Evolutionary conservation across 1,284 basidiomycete species (phyloP).

Genomic region (Gymnopus androsaceus): DNA sequence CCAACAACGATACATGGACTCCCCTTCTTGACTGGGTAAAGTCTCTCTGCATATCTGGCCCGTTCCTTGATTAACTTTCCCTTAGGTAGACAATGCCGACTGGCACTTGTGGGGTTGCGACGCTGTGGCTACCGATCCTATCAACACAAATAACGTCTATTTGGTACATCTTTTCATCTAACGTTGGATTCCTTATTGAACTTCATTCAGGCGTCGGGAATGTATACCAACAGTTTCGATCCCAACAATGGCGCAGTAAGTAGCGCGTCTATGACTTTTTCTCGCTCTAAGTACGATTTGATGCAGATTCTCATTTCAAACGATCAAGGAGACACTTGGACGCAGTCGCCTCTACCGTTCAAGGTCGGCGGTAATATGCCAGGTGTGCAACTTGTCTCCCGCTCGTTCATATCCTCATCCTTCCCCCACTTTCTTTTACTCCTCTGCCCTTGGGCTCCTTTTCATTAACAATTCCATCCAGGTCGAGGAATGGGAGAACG

Average conservation of each 20-base stretch:
- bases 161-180: slow-evolving; percentile 33
- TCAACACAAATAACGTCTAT: slow-evolving; percentile 53
- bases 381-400: background rate
- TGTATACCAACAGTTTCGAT: slow-evolving; percentile 70
- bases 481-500: slow-evolving; percentile 39
- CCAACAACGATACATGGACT: slow-evolving; percentile 62
- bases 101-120: slow-evolving; percentile 72
- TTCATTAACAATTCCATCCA: background rate
- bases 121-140: slow-evolving; percentile 63
- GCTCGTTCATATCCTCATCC: no score
- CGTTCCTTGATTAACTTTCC: background rate
- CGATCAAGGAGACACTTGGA: slow-evolving; percentile 59
- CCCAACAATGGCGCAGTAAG: slow-evolving; percentile 68
- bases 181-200: background rate
- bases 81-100: slow-evolving; percentile 42
- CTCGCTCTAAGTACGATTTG: no score
- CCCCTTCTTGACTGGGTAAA: slow-evolving; percentile 57
- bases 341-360: slow-evolving; percentile 53
- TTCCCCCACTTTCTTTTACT: background rate
- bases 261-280: no score
- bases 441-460: no score
- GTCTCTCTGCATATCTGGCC: background rate
- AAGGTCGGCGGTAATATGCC: slow-evolving; percentile 33
- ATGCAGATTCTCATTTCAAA: slow-evolving; percentile 64
- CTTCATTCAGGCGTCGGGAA: slow-evolving; percentile 51